Conservation (phyloP, 2,329 filamentous ascomycete species). For the Arthrobotrys conoides region DNA sequence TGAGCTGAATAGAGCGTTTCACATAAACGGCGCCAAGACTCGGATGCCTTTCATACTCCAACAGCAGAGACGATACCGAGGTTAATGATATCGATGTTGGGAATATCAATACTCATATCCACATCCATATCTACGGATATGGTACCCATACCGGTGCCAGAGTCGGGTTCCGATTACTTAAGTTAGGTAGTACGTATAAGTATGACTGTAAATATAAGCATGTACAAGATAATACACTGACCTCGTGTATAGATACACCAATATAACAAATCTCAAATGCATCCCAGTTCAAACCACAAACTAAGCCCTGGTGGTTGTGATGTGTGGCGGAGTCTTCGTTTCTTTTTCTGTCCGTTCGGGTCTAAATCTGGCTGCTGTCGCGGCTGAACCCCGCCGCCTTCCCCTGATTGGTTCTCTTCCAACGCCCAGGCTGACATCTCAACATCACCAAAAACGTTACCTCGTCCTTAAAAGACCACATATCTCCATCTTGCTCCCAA, state of each 20-base stretch:
- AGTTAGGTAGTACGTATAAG: too few relatives aligned
- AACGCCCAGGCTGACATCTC: constrained; percentile 48
- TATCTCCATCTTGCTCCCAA: constrained; percentile 9
- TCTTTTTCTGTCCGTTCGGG: constrained; percentile 3
- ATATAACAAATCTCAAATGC: background rate
- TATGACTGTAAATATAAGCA: too few relatives aligned
- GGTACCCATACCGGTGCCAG: too few relatives aligned
- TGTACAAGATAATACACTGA: too few relatives aligned
- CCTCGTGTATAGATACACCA: too few relatives aligned
- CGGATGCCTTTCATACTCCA: background rate
- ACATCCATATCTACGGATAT: too few relatives aligned
- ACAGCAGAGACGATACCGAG: too few relatives aligned
- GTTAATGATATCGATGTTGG: too few relatives aligned
- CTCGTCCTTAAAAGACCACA: constrained; percentile 15
- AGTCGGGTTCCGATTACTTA: too few relatives aligned
- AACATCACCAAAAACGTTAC: constrained; percentile 32
- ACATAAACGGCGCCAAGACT: background rate
- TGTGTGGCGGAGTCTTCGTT: constrained; percentile 4
- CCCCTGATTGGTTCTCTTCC: constrained; percentile 33
- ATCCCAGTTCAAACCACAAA: background rate
- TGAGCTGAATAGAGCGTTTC: background rate
- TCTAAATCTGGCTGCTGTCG: constrained; percentile 53
- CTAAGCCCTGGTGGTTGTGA: constrained; percentile 3
- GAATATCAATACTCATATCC: too few relatives aligned
- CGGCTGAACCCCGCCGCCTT: constrained; percentile 47